Base-by-base conservation (phyloP, 2,329 filamentous ascomycete species). In the Neocucurbitaria cava region DNA sequence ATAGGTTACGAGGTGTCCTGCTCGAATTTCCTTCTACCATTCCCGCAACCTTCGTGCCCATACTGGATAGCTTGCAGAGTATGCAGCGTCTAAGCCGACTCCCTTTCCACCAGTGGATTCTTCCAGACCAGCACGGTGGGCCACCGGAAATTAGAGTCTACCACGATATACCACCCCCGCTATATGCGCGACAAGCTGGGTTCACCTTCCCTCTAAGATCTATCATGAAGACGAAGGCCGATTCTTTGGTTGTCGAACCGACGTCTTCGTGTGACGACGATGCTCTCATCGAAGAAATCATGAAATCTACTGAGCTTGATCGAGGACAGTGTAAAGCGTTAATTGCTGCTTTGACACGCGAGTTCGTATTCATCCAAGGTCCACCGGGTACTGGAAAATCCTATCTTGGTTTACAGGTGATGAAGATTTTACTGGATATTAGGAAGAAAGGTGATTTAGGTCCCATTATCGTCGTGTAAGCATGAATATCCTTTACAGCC, bases 331-430 rank as follows among this genome's bases (percentile, higher is more conserved):
- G 81, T 4, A 53, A 61, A 3, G 85, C 86, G 1, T 69, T 89
- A 0, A 58, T 87, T 0, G 74, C 80, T 17, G 79, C 84, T 2
- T 71, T 90, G 0, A 78, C 76, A 0, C 78, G 80, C 1, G 79
- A 80, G 30, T 70, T 89, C 8, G 82, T 85, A 1, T 76, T 90
- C 4, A 87, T 90, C 10, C 87, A 91, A 74, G 89, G 89, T 0
- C 88, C 88, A 0, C 88, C 88, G 0, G 88, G 89, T 0, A 91
- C 88, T 0, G 88, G 89, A 0, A 91, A 91, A 66, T 83, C 79
- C 3, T 89, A 82, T 58, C 79, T 82, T 0, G 87, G 87, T 2
- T 79, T 85, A 1, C 78, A 82, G 39, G 68, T 90, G n/a, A 81
- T 89, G 54, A 82, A 83, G 54, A 78, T 81, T 0, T 66, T 88